Base-by-base conservation (phyloP, 1,139 yeast species). In the Lodderomyces oxycetoniae region DNA sequence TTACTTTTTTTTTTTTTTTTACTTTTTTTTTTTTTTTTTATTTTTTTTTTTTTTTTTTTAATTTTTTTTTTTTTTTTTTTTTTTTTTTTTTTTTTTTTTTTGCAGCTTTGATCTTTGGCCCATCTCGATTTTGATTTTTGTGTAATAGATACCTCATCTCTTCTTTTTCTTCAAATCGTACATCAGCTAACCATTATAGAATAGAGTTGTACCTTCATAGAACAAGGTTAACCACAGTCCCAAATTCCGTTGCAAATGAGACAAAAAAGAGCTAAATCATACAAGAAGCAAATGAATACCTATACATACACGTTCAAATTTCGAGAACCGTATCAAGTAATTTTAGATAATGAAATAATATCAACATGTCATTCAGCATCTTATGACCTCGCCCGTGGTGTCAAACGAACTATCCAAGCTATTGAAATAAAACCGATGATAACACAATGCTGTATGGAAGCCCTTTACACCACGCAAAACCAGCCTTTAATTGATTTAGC, bases 371-470 rank as follows among this genome's bases (percentile, higher is more conserved):
- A 74, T 38, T 67, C 72, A 39, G 72, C 85, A 15, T 79, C 81
- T 34, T 85, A 75, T 53, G 89, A 89, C 53, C 59, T 91, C 17
- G 66, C 64, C 12, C 84, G 83, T 51, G 95, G 93, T n/a, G 62
- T 91, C 27, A 67, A 75, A 38, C 67, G 94, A 43, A 87, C 96
- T 0, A 65, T 89, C 7, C 97, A 89, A 54, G 86, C 81, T 5
- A n/a, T 14, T 10, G 89, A 84, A 50, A 75, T 81, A 30, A 91
- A 91, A 53, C 87, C 88, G n/a, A 77, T 91, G 94, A 84, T 93
- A 35, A 87, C 98, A 1, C 98, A 91, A 59, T 93, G 98, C 53
- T 85, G 95, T 49, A 86, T 93, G 71, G 87, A 87, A 53, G 82
- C 85, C 17, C 63, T 91, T 24, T 93, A 91, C 55, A 70, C 71